Percentiles rank a stretch among this genome's conserved stretches.
Conservation (phyloP, 225 moss, liverwort and hornwort species). For the Bryoerythrophyllum caledonicum region DNA sequence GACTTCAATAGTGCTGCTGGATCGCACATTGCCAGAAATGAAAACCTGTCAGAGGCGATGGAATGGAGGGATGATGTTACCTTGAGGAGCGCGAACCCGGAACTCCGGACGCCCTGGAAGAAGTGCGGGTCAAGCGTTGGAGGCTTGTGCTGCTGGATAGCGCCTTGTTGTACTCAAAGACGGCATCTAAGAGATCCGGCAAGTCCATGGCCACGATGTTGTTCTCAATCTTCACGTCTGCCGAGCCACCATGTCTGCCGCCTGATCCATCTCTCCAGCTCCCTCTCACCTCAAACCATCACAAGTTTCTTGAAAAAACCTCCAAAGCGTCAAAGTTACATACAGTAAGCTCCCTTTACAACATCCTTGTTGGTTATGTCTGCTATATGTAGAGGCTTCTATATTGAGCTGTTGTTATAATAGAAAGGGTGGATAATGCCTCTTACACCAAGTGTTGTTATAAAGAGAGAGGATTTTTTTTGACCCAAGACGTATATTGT, state of each 20-base stretch:
- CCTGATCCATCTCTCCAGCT: constrained; percentile 70
- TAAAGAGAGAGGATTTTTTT: too few relatives aligned
- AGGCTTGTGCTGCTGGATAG: constrained; percentile 79
- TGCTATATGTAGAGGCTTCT: too few relatives aligned
- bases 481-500: too few relatives aligned
- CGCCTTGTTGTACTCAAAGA: constrained; percentile 84
- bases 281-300: constrained; percentile 3
- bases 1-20: constrained; percentile 95
- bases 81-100: constrained; percentile 88
- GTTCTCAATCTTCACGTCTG: constrained; percentile 98
- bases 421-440: too few relatives aligned
- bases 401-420: too few relatives aligned
- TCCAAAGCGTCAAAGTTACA: too few relatives aligned
- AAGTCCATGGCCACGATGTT: constrained; percentile 79
- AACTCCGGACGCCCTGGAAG: constrained; percentile 87
- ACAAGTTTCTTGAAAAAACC: too few relatives aligned
- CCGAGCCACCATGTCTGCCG: constrained; percentile 69
- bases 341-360: too few relatives aligned
- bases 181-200: constrained; percentile 73
- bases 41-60: background rate
- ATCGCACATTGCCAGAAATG: constrained; percentile 62
- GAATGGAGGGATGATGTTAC: too few relatives aligned
- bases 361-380: too few relatives aligned
- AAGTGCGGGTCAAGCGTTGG: constrained; percentile 88
- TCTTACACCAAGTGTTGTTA: too few relatives aligned